Conservation (phyloP, 2,329 filamentous ascomycete species). For the Sclerotinia borealis region DNA sequence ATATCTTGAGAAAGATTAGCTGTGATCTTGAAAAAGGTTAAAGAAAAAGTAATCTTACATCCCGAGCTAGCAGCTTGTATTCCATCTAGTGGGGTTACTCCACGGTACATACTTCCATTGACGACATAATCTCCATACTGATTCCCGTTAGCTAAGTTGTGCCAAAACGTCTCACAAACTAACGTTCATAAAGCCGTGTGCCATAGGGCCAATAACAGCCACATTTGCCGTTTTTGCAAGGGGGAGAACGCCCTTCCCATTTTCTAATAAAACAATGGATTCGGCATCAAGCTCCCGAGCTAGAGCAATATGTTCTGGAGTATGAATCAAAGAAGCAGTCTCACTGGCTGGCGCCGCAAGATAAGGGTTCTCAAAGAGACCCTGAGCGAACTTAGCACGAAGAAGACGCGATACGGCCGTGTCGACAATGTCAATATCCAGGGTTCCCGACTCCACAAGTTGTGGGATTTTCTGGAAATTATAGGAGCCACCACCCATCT, state of each 20-base stretch:
- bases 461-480: conserved; percentile 62
- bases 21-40: neutral
- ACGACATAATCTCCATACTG: conserved; percentile 71
- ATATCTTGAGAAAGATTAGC: conserved; percentile 34
- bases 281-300: conserved; percentile 73
- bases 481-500: conserved; percentile 72
- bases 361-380: conserved; percentile 67
- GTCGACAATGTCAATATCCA: conserved; percentile 56
- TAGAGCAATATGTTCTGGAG: conserved; percentile 59
- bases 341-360: conserved; percentile 49
- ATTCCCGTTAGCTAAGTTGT: neutral
- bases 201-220: conserved; percentile 72
- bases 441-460: conserved; percentile 54
- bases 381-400: conserved; percentile 61
- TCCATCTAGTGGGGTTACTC: conserved; percentile 64
- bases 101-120: conserved; percentile 50
- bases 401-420: conserved; percentile 60
- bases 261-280: conserved; percentile 77
- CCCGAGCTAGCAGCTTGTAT: conserved; percentile 56
- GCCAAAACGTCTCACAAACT: conserved; percentile 28
- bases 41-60: conserved; percentile 26
- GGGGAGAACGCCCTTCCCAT: conserved; percentile 58
- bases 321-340: conserved; percentile 56
- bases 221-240: conserved; percentile 61
- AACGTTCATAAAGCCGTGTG: conserved; percentile 63